phyloP scores from a whole-genome alignment of 2,329 filamentous ascomycete species.

The Phyllosticta capitalensis region DNA sequence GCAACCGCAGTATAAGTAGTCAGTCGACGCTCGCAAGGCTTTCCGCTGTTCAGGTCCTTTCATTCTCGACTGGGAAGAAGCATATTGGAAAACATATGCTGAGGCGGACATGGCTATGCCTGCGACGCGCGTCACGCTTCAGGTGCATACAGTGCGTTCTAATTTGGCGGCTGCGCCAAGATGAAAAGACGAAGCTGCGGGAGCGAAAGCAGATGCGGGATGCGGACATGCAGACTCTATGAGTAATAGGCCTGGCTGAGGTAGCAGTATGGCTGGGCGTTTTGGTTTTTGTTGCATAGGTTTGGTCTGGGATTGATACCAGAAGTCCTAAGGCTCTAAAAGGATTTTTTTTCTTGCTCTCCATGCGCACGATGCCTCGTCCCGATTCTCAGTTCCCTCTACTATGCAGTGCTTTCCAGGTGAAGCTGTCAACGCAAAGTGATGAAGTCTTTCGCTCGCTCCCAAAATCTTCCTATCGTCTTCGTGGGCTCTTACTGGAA shows the following conservation, averaged over 20 bases:
- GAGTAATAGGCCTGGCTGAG: not conserved
- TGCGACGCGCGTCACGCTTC: not conserved
- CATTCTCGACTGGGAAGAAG: too few species aligned
- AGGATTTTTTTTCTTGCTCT: not conserved
- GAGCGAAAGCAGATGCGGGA: not conserved
- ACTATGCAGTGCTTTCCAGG: too few species aligned
- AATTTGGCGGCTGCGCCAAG: not conserved
- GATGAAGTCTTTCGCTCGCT: too few species aligned
- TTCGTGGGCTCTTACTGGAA: too few species aligned
- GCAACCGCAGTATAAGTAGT: constrained; percentile 12
- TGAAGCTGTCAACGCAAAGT: too few species aligned
- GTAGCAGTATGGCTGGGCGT: not conserved
- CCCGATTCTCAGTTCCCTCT: too few species aligned
- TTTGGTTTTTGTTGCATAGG: not conserved
- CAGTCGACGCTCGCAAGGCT: not conserved
- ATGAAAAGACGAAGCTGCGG: not conserved
- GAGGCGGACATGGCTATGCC: not conserved
- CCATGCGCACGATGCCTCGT: not conserved
- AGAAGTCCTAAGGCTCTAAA: not conserved
- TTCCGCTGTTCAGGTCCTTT: not conserved
- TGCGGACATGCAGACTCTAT: not conserved
- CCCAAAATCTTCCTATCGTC: too few species aligned
- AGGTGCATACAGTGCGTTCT: constrained; percentile 1
- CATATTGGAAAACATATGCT: not conserved
- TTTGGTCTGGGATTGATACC: constrained; percentile 1